A percentile compares a stretch with the other conserved stretches of the same genome.
Evolutionary conservation across 2,329 filamentous ascomycete species (phyloP).

Genomic region (Monosporascus sp.): DNA sequence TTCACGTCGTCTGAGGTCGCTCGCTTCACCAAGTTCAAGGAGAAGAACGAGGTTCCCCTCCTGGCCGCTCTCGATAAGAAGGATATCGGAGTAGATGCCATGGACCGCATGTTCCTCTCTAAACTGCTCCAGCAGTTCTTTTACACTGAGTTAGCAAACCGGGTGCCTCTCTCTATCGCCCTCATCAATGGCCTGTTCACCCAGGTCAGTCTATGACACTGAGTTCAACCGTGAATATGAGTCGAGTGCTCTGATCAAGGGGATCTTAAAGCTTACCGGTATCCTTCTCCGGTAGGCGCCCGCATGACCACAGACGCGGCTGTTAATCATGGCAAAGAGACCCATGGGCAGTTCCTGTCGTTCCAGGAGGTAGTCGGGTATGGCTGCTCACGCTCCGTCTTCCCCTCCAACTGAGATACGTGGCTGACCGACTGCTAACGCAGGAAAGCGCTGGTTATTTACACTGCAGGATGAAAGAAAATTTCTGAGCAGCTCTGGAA

Average conservation of each 20-base stretch:
- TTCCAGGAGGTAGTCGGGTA: conserved; percentile 12
- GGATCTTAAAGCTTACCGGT: conserved; percentile 2
- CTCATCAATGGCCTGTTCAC: conserved; percentile 15
- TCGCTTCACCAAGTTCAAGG: neutral
- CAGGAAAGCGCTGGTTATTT: conserved; percentile 16
- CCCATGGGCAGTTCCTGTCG: conserved; percentile 15
- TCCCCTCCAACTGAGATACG: neutral
- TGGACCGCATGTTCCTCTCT: conserved; percentile 13
- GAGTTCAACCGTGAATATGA: conserved; percentile 10
- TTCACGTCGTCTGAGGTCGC: conserved; percentile 6
- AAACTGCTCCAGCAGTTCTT: conserved; percentile 31
- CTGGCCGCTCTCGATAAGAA: conserved; percentile 14
- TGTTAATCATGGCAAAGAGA: conserved; percentile 8
- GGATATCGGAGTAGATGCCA: conserved; percentile 4
- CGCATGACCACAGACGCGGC: conserved; percentile 11
- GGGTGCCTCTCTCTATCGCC: conserved; percentile 15
- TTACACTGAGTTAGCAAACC: conserved; percentile 23
- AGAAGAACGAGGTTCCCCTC: neutral
- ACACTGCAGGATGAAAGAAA: conserved; percentile 9
- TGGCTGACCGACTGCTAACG: neutral
- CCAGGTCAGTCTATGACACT: conserved; percentile 12
- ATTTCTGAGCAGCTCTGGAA: conserved; percentile 15
- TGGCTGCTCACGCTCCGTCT: neutral
- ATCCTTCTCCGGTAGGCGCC: conserved; percentile 8
- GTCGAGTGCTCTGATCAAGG: conserved; percentile 1